Conservation (phyloP, 2,329 filamentous ascomycete species). For the Pseudogymnoascus sp. region DNA sequence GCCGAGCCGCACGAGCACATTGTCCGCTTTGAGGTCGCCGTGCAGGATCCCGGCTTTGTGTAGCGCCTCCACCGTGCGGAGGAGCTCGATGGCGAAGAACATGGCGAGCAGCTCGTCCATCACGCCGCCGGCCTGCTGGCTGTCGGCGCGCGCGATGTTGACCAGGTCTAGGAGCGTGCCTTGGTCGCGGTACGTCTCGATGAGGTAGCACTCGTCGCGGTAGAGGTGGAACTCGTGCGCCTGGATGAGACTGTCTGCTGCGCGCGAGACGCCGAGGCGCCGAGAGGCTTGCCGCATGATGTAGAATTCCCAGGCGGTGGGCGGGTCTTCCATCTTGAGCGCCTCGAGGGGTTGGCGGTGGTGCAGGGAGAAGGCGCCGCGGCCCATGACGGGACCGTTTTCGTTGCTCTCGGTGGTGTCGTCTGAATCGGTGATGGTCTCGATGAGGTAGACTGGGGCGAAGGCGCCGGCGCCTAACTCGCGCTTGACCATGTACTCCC, state of each 20-base stretch:
- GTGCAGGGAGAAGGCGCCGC: slow-evolving; percentile 48
- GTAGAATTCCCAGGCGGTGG: slow-evolving; percentile 90
- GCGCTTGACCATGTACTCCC: slow-evolving; percentile 68
- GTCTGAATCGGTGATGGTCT: slow-evolving; percentile 52
- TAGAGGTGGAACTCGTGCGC: slow-evolving; percentile 91
- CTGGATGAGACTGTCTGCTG: slow-evolving; percentile 67
- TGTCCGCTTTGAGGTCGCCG: slow-evolving; percentile 92
- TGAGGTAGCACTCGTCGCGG: slow-evolving; percentile 78
- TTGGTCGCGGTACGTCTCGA: slow-evolving; percentile 80
- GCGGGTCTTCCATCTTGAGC: slow-evolving; percentile 88
- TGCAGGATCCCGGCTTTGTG: slow-evolving; percentile 75
- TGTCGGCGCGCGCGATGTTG: slow-evolving; percentile 70
- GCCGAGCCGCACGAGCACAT: slow-evolving; percentile 81
- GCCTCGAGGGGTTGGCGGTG: slow-evolving; percentile 60
- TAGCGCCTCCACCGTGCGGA: slow-evolving; percentile 81
- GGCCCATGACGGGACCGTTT: slow-evolving; percentile 47
- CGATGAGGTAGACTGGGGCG: slow-evolving; percentile 87
- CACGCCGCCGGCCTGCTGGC: slow-evolving; percentile 47
- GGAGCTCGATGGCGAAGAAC: slow-evolving; percentile 89
- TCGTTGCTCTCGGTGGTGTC: slow-evolving; percentile 40
- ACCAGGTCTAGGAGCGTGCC: slow-evolving; percentile 92
- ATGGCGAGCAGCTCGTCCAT: slow-evolving; percentile 90
- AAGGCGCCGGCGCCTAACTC: slow-evolving; percentile 92
- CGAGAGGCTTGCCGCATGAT: slow-evolving; percentile 78
- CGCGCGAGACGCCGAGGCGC: slow-evolving; percentile 66